Conservation (phyloP, 192 early-diverging fungal species). For the Irineochytrium annulatum region DNA sequence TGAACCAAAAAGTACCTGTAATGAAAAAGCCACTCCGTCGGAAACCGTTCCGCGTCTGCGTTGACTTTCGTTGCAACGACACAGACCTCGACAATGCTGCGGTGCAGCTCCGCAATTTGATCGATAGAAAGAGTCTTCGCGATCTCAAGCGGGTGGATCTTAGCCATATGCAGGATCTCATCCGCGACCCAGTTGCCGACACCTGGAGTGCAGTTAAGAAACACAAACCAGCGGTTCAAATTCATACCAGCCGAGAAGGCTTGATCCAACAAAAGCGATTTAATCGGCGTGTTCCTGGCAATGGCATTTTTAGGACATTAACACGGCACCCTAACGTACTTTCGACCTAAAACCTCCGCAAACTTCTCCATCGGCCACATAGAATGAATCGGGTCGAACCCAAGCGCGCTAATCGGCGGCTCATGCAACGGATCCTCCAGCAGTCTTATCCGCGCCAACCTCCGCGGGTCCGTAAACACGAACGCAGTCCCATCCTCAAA, state of each 20-base stretch:
- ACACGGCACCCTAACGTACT: constrained; percentile 8
- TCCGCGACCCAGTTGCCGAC: constrained; percentile 2
- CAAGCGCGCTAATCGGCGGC: constrained; percentile 58
- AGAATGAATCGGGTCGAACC: constrained; percentile 69
- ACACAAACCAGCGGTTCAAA: not conserved
- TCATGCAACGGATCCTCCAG: constrained; percentile 43
- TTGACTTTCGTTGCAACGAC: constrained; percentile 55
- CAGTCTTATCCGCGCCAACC: constrained; percentile 65
- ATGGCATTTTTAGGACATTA: too few species aligned
- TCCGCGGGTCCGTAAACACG: constrained; percentile 63
- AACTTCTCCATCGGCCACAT: constrained; percentile 55
- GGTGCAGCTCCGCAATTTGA: constrained; percentile 46
- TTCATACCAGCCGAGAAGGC: constrained; percentile 67
- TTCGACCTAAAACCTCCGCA: constrained; percentile 22
- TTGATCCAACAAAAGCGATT: constrained; percentile 73
- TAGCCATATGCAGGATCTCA: constrained; percentile 64
- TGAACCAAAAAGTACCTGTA: constrained; percentile 40
- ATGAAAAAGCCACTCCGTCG: constrained; percentile 73
- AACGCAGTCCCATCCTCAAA: constrained; percentile 31
- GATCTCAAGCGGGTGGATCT: constrained; percentile 63
- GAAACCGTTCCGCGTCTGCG: constrained; percentile 66
- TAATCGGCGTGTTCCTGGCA: constrained; percentile 58
- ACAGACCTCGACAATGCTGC: constrained; percentile 46
- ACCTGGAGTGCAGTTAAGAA: not conserved
- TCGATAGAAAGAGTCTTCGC: constrained; percentile 40